A percentile compares a stretch with the other conserved stretches of the same genome.
These are phyloP conservation scores for Eragrostis nindensis DNA, from an alignment of 176 grass and related monocot genomes.

Conservation along the genomic window DNA sequence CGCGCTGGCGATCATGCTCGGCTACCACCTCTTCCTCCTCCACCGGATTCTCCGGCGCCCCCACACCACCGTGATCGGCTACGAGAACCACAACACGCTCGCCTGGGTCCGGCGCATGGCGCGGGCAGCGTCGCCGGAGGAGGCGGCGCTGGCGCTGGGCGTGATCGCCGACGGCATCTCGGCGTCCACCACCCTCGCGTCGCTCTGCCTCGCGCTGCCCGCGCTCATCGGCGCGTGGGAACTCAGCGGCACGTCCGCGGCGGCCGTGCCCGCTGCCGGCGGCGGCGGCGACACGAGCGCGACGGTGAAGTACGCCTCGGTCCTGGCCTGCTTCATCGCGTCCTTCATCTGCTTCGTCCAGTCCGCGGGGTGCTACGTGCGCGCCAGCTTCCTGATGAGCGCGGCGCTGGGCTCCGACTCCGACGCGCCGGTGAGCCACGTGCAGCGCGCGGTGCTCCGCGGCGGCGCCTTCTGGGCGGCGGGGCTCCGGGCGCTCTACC, in stretches of 20 bases:
- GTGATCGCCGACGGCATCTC: conserved; percentile 76
- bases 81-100: conserved; percentile 81
- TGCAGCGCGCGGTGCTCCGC: conserved; percentile 62
- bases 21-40: conserved; percentile 76
- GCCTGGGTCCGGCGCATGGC: conserved; percentile 68
- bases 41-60: conserved; percentile 60
- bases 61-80: conserved; percentile 68
- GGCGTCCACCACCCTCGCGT: conserved; percentile 82
- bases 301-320: conserved; percentile 59
- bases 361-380: conserved; percentile 74
- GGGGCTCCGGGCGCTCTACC: conserved; percentile 75
- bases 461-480: conserved; percentile 70
- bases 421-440: conserved; percentile 64
- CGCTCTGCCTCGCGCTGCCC: conserved; percentile 76
- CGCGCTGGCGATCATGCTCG: conserved; percentile 61
- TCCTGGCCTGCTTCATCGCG: conserved; percentile 75
- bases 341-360: conserved; percentile 94
- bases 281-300: conserved; percentile 41
- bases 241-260: conserved; percentile 48
- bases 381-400: conserved; percentile 82
- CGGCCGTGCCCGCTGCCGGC: conserved; percentile 30
- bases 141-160: conserved; percentile 53
- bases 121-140: conserved; percentile 46
- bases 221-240: conserved; percentile 81
- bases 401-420: conserved; percentile 54